Percentiles rank a stretch among this genome's conserved stretches.
Evolutionary conservation across 306 rosid genomes (phyloP).

Genomic region (Purshia tridentata): DNA sequence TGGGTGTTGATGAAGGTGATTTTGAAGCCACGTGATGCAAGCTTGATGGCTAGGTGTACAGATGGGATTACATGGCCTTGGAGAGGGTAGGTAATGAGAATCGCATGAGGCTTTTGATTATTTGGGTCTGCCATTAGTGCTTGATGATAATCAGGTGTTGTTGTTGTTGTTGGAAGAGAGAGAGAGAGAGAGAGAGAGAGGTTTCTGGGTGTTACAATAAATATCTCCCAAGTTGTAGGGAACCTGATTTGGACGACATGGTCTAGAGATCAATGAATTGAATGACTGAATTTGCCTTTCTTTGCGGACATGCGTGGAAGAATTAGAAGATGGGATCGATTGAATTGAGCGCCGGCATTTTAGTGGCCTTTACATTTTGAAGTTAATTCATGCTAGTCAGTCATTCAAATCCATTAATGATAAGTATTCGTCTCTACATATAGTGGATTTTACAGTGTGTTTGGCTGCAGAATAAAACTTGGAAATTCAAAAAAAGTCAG

Average conservation of each 20-base stretch:
- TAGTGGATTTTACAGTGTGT: no score
- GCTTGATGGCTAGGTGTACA: slow-evolving; percentile 54
- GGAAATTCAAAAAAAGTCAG: no score
- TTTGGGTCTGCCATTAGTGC: slow-evolving; percentile 4
- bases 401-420: no score
- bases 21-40: slow-evolving; percentile 54
- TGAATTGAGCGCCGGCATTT: no score
- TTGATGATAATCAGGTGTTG: neutral
- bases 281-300: slow-evolving; percentile 17
- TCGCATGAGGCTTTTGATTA: slow-evolving; percentile 44
- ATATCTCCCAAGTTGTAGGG: slow-evolving; percentile 10
- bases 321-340: no score
- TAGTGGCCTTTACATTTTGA: no score
- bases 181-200: neutral
- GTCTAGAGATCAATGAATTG: neutral
- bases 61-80: slow-evolving; percentile 69
- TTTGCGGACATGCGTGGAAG: slow-evolving; percentile 5
- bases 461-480: no score
- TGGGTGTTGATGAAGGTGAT: slow-evolving; percentile 58
- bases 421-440: no score
- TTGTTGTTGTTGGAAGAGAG: neutral
- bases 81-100: slow-evolving; percentile 54
- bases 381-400: no score
- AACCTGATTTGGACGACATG: neutral
- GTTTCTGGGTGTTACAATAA: neutral